These are phyloP conservation scores for Sporisorium scitamineum DNA, from an alignment of 1,284 basidiomycete genomes.

Conservation along the genomic window DNA sequence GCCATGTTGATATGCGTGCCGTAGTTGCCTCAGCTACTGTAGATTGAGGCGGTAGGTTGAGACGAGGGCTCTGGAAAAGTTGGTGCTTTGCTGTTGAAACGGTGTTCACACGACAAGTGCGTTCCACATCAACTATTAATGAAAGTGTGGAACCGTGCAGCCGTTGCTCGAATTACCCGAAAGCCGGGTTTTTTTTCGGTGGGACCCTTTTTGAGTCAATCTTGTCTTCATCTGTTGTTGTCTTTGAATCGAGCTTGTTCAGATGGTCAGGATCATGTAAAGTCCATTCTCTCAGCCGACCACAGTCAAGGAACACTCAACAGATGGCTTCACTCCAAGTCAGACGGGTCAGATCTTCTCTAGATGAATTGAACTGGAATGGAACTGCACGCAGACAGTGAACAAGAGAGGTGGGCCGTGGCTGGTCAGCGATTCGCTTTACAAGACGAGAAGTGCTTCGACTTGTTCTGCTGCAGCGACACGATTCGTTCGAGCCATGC, in stretches of 20 bases:
- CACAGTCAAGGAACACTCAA: no score
- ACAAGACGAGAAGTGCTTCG: not conserved
- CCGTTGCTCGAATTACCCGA: constrained; percentile 3
- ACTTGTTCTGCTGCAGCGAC: not conserved
- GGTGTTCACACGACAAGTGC: not conserved
- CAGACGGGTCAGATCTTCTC: no score
- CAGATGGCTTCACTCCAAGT: no score
- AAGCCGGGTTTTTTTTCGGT: constrained; percentile 13
- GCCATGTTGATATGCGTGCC: not conserved
- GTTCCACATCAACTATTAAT: constrained; percentile 13
- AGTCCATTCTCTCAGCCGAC: not conserved
- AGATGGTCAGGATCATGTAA: no score
- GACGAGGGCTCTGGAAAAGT: not conserved
- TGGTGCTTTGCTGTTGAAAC: not conserved
- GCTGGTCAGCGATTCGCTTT: constrained; percentile 10
- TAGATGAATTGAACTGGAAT: not conserved
- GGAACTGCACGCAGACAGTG: not conserved
- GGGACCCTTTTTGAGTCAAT: not conserved
- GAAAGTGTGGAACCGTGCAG: constrained; percentile 25
- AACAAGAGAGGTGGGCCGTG: not conserved
- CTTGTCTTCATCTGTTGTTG: not conserved
- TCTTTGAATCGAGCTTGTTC: no score
- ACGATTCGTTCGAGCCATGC: no score
- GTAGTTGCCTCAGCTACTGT: not conserved
- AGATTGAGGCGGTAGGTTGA: not conserved